Conservation (phyloP, 1,284 basidiomycete species). For the Cutaneotrichosporon cavernicola region DNA sequence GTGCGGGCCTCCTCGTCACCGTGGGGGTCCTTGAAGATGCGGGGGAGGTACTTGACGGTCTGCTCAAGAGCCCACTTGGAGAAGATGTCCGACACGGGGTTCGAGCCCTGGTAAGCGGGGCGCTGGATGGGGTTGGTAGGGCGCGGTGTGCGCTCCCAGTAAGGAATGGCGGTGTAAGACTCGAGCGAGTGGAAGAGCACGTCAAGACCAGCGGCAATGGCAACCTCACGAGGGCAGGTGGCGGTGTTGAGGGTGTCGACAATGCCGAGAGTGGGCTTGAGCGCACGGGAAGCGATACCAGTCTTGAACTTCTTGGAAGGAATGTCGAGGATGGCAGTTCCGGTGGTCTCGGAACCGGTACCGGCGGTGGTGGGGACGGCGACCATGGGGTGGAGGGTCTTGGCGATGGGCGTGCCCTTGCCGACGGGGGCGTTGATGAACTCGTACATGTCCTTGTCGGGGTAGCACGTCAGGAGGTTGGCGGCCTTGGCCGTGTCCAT, state of each 20-base stretch:
- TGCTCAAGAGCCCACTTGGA: constrained; percentile 91
- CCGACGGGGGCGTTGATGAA: constrained; percentile 97
- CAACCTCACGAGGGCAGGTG: constrained; percentile 77
- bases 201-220: constrained; percentile 88
- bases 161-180: constrained; percentile 59
- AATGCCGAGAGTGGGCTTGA: constrained; percentile 87
- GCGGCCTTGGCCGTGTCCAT: constrained; percentile 96
- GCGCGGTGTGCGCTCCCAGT: constrained; percentile 82
- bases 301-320: constrained; percentile 89
- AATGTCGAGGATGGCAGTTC: constrained; percentile 89
- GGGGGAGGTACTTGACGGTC: constrained; percentile 85
- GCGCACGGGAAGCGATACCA: constrained; percentile 85
- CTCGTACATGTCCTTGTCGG: constrained; percentile 86
- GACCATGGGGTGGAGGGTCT: constrained; percentile 77
- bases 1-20: constrained; percentile 77
- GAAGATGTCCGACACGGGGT: constrained; percentile 95
- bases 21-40: constrained; percentile 72
- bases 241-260: constrained; percentile 82
- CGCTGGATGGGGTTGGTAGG: constrained; percentile 85
- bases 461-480: constrained; percentile 77
- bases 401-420: constrained; percentile 79
- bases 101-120: constrained; percentile 87
- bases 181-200: constrained; percentile 93
- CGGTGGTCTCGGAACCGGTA: constrained; percentile 96
- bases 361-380: constrained; percentile 92